Evolutionary conservation across 1,284 basidiomycete species (phyloP).

Genomic region (Spongiforma sp.): DNA sequence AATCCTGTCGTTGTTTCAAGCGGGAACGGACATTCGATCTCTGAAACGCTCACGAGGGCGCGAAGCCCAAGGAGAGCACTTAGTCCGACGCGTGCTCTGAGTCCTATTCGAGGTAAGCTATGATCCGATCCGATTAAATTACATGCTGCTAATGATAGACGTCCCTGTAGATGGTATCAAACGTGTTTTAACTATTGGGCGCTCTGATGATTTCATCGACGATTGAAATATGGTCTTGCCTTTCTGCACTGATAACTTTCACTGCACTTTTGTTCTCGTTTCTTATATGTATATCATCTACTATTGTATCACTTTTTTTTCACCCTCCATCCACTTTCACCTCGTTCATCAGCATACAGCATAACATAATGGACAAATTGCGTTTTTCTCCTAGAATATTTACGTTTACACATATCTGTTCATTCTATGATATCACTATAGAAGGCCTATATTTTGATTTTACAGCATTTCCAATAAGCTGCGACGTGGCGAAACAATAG

Average conservation of each 20-base stretch:
- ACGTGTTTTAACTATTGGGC: conserved; percentile 34
- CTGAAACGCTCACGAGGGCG: conserved; percentile 12
- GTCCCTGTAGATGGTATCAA: conserved; percentile 30
- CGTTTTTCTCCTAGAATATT: neutral
- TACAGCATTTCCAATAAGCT: neutral
- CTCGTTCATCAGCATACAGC: too few relatives aligned
- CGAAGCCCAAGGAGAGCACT: conserved; percentile 35
- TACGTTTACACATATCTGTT: neutral
- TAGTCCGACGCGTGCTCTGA: conserved; percentile 36
- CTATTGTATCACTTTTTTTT: neutral
- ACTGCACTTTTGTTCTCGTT: neutral
- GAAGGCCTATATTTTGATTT: neutral
- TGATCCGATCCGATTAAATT: neutral
- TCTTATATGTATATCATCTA: neutral
- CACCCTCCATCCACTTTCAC: neutral
- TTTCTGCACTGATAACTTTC: too few relatives aligned
- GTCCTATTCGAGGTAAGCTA: conserved; percentile 36
- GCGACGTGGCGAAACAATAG: neutral
- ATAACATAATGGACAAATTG: too few relatives aligned
- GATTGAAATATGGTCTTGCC: conserved; percentile 12
- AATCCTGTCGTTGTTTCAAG: neutral
- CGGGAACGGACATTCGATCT: neutral
- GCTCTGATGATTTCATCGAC: conserved; percentile 8
- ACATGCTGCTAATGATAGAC: conserved; percentile 14
- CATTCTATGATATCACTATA: neutral